Conservation (phyloP, 352 stramenopile genomes). For the Pythium plurisporium region DNA sequence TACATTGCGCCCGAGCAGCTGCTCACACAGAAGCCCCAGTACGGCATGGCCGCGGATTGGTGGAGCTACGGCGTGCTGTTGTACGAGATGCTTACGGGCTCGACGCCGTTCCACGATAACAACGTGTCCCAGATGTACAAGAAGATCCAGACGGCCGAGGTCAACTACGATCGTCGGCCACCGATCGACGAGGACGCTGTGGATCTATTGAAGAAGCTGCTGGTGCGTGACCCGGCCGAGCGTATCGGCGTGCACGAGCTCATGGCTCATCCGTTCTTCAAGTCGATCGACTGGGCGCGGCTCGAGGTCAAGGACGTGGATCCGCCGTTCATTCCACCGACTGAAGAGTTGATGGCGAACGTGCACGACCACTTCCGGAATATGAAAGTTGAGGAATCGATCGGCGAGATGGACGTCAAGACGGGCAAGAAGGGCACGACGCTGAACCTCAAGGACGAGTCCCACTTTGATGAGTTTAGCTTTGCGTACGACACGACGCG, state of each 20-base stretch:
- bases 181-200: slow-evolving; percentile 62
- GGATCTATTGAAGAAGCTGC: slow-evolving; percentile 69
- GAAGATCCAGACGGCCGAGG: slow-evolving; percentile 83
- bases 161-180: slow-evolving; percentile 73
- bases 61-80: slow-evolving; percentile 84
- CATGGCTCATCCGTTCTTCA: slow-evolving; percentile 68
- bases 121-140: slow-evolving; percentile 88
- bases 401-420: slow-evolving; percentile 61
- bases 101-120: slow-evolving; percentile 83
- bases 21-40: slow-evolving; percentile 78
- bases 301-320: slow-evolving; percentile 79
- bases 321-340: slow-evolving; percentile 73
- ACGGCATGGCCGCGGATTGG: slow-evolving; percentile 86
- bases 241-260: slow-evolving; percentile 61
- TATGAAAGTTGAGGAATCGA: slow-evolving; percentile 85
- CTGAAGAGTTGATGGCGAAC: slow-evolving; percentile 82
- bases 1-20: slow-evolving; percentile 86
- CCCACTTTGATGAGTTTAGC: slow-evolving; percentile 86
- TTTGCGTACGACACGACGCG: slow-evolving; percentile 81
- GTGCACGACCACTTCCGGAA: slow-evolving; percentile 87
- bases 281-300: slow-evolving; percentile 58
- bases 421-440: slow-evolving; percentile 54
- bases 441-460: slow-evolving; percentile 43
- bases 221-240: slow-evolving; percentile 67
- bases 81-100: slow-evolving; percentile 87